A percentile compares a stretch with the other conserved stretches of the same genome.
Evolutionary conservation across 768 basidiomycete species (phyloP).

Genomic region (Cubamyces sp.): DNA sequence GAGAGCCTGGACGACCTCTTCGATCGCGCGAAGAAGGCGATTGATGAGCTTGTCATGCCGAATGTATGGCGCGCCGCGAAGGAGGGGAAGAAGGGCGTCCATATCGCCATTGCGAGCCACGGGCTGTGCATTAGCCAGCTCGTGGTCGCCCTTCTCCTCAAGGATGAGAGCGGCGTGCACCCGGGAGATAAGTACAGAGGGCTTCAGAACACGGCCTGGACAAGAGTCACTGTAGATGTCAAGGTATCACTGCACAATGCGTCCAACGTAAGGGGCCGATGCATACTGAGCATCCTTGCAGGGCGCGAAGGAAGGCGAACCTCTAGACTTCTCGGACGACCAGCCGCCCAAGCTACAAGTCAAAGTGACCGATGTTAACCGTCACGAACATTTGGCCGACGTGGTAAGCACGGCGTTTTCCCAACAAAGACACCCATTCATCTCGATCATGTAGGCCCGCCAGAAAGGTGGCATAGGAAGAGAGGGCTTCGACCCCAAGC

Average conservation of each 20-base stretch:
- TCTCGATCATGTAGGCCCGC: slow-evolving; percentile 47
- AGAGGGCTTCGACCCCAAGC: slow-evolving; percentile 70
- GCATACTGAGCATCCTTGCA: slow-evolving; percentile 17
- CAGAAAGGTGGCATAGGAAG: slow-evolving; percentile 81
- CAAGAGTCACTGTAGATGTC: slow-evolving; percentile 52
- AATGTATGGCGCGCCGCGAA: slow-evolving; percentile 51
- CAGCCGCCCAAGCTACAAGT: slow-evolving; percentile 43
- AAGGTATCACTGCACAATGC: slow-evolving; percentile 38
- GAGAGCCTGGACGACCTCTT: slow-evolving; percentile 71
- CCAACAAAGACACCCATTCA: neutral
- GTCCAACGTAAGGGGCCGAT: neutral
- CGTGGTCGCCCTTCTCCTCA: slow-evolving; percentile 52
- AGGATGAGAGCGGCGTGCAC: slow-evolving; percentile 40
- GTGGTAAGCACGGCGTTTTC: slow-evolving; percentile 50
- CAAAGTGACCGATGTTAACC: slow-evolving; percentile 55
- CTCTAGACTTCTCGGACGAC: slow-evolving; percentile 30
- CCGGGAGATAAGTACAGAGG: slow-evolving; percentile 48
- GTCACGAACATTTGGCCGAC: slow-evolving; percentile 54
- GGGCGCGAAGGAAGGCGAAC: slow-evolving; percentile 33
- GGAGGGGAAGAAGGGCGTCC: slow-evolving; percentile 44
- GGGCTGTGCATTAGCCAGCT: slow-evolving; percentile 65
- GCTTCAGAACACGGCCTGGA: slow-evolving; percentile 74
- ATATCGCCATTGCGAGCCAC: slow-evolving; percentile 75
- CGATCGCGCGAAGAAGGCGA: slow-evolving; percentile 52
- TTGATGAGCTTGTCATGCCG: slow-evolving; percentile 58